Conservation (phyloP, 75 land plant species). For the Pinus albicaulis region DNA sequence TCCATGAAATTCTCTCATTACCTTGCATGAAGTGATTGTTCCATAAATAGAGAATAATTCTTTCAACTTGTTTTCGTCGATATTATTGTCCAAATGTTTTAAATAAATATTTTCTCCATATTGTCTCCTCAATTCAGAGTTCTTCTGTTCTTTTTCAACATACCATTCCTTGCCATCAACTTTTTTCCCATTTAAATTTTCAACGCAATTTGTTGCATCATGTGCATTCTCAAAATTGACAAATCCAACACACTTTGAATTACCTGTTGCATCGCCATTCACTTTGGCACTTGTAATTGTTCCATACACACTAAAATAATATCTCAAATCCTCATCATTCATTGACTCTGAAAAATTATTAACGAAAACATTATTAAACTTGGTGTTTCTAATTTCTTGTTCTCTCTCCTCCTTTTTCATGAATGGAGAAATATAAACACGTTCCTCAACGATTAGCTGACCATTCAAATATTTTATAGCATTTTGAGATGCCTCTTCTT, state of each 20-base stretch:
- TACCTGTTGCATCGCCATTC: slow-evolving; percentile 74
- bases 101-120: slow-evolving; percentile 71
- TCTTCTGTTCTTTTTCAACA: slow-evolving; percentile 80
- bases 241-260: slow-evolving; percentile 80
- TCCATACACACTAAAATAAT: slow-evolving; percentile 63
- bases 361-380: too few relatives aligned
- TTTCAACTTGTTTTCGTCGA: too few relatives aligned
- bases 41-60: too few relatives aligned
- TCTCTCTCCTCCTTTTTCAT: too few relatives aligned
- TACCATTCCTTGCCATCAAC: slow-evolving; percentile 79
- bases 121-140: slow-evolving; percentile 60
- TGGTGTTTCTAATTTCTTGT: too few relatives aligned
- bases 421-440: too few relatives aligned
- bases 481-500: too few relatives aligned
- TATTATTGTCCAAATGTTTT: slow-evolving; percentile 70
- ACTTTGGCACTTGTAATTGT: slow-evolving; percentile 69
- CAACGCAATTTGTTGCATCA: slow-evolving; percentile 77
- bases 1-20: too few relatives aligned
- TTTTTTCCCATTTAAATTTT: slow-evolving; percentile 61
- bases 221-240: slow-evolving; percentile 24
- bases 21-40: too few relatives aligned
- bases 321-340: slow-evolving; percentile 68
- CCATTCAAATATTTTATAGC: too few relatives aligned
- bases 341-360: slow-evolving; percentile 46
- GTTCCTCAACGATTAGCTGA: too few relatives aligned